Evolutionary conservation across 2,329 filamentous ascomycete species (phyloP), one percentile per base, ranked within the genome.

Genomic region (Verticillium alfalfae): DNA sequence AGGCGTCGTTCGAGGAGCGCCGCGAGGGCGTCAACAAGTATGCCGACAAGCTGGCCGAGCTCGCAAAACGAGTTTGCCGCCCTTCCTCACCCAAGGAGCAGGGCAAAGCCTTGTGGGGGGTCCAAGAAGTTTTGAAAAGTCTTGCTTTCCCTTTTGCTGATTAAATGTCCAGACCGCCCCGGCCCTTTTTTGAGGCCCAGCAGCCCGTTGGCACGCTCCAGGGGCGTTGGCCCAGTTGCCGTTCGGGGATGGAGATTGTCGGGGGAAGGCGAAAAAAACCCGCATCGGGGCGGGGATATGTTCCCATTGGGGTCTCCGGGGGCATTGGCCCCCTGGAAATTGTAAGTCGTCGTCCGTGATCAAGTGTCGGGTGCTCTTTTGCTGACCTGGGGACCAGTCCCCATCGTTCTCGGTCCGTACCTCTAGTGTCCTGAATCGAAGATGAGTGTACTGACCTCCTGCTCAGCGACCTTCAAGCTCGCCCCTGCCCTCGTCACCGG

Each of bases 281-380:
- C 67, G 63, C 34, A 60, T 76, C 58, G 69, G 70, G 41, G 66
- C 66, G 12, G 62, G 62, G 72, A 59, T 76, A 75, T 64, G 69
- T 68, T 1, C 79, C 79, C 0, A 67, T 81, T 22, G 79, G 79
- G 1, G 75, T 81, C 3, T 70, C 69, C 3, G 64, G 63, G 7
- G 83, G 75, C 15, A 84, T 85, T 49, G 74, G 74, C 82, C 0
- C 82, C 82, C 0, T 85, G 83, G 82, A 86, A 86, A 86, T 67
- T 83, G 80, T 70, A 79, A 81, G 36, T 52, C 81, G 81, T 72
- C 76, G 26, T 31, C 81, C 63, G 18, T 12, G 18, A 12, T 10
- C 1, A n/a, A 83, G 83, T 10, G 70, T 87, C 4, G 9, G 22
- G 18, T 18, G 5, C 26, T 12, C 34, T 37, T 36, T 38, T 52